Percentiles rank a stretch among this genome's conserved stretches.
These are phyloP conservation scores for Didymella sp. DNA, from an alignment of 2,329 filamentous ascomycete genomes.

Conservation along the genomic window DNA sequence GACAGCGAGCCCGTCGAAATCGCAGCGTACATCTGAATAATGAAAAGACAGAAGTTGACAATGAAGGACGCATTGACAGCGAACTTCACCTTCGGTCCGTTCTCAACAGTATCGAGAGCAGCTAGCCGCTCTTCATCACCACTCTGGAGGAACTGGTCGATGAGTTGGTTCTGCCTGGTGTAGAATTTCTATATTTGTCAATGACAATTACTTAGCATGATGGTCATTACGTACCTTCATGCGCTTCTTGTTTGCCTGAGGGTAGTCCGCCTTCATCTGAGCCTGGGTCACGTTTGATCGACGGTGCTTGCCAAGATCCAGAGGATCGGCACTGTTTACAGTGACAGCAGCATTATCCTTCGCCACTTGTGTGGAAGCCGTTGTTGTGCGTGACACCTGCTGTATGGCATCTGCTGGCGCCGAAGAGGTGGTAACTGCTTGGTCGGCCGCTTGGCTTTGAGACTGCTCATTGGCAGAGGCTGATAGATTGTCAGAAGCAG, in stretches of 20 bases:
- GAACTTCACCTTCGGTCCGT: conserved; percentile 52
- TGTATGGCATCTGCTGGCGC: conserved; percentile 38
- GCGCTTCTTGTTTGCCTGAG: conserved; percentile 47
- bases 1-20: conserved; percentile 66
- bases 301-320: conserved; percentile 46
- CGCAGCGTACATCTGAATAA: conserved; percentile 66
- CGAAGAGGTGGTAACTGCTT: conserved; percentile 35
- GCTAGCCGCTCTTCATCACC: conserved; percentile 62
- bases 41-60: conserved; percentile 58
- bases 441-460: conserved; percentile 37
- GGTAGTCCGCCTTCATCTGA: conserved; percentile 59
- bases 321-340: conserved; percentile 42
- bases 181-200: conserved; percentile 48
- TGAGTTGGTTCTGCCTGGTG: conserved; percentile 50
- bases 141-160: conserved; percentile 61
- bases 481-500: conserved; percentile 36
- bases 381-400: conserved; percentile 29
- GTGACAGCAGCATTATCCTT: conserved; percentile 32
- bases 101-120: conserved; percentile 59
- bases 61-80: conserved; percentile 49
- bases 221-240: conserved; percentile 35
- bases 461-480: conserved; percentile 36
- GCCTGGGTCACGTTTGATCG: conserved; percentile 49
- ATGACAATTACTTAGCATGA: not conserved
- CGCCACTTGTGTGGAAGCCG: conserved; percentile 29